Conservation (phyloP, 2,329 filamentous ascomycete genomes). For the Aspergillus niger region DNA sequence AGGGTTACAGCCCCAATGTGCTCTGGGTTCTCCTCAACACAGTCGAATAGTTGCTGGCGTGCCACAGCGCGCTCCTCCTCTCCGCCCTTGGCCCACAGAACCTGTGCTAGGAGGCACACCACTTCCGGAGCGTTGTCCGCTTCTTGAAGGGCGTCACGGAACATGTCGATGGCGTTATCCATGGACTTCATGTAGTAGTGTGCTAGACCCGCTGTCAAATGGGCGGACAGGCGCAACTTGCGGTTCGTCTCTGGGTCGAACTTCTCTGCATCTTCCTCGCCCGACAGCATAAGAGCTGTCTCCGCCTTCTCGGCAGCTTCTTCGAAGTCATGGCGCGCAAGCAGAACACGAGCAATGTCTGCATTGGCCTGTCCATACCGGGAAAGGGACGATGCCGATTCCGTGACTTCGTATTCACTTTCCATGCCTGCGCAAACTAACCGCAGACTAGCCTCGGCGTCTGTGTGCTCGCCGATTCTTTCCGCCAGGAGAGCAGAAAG, state of each 20-base stretch:
- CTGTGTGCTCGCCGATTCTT: slow-evolving; percentile 68
- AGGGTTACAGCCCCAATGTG: slow-evolving; percentile 80
- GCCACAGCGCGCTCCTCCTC: slow-evolving; percentile 74
- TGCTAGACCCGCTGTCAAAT: slow-evolving; percentile 82
- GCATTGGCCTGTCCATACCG: slow-evolving; percentile 80
- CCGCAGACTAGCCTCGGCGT: slow-evolving; percentile 65
- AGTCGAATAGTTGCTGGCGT: slow-evolving; percentile 75
- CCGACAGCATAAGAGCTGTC: slow-evolving; percentile 75
- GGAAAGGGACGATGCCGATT: slow-evolving; percentile 72
- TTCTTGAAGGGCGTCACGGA: slow-evolving; percentile 77
- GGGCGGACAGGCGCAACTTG: slow-evolving; percentile 77
- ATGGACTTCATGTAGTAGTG: slow-evolving; percentile 70
- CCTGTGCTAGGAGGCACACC: slow-evolving; percentile 82
- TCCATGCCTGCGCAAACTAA: slow-evolving; percentile 71
- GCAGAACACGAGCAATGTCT: slow-evolving; percentile 80
- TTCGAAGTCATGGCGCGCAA: slow-evolving; percentile 67
- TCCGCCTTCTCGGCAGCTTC: slow-evolving; percentile 78
- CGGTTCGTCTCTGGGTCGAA: slow-evolving; percentile 62
- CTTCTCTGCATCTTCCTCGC: slow-evolving; percentile 68
- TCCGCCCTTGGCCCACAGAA: slow-evolving; percentile 87
- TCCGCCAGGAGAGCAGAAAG: slow-evolving; percentile 80
- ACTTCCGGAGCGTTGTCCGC: slow-evolving; percentile 77
- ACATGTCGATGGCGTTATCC: slow-evolving; percentile 72
- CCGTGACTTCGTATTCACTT: slow-evolving; percentile 78
- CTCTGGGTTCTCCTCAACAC: slow-evolving; percentile 70